phyloP scores from a whole-genome alignment of 257 asterid genomes.

The Solanum sejunctum region DNA sequence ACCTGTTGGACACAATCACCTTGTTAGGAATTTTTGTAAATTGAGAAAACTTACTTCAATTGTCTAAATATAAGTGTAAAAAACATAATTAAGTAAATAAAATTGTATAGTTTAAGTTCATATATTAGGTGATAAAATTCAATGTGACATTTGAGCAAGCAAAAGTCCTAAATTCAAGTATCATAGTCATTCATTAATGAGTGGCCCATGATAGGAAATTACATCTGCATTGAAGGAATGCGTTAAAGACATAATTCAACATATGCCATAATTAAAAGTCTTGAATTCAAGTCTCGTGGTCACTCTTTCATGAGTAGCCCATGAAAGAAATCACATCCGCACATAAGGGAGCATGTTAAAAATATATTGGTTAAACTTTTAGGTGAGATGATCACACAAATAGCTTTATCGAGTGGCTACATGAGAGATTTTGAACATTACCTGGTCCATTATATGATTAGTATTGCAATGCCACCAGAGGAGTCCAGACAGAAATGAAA shows the following conservation, averaged over 20 bases:
- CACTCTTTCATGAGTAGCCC: too few relatives aligned
- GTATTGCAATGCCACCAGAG: constrained; percentile 88
- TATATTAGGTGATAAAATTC: not conserved
- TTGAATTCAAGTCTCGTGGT: not conserved
- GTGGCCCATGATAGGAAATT: not conserved
- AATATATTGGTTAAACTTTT: not conserved
- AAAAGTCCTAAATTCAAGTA: not conserved
- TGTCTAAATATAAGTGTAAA: not conserved
- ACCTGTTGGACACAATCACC: constrained; percentile 27
- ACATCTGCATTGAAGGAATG: not conserved
- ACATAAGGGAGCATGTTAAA: not conserved
- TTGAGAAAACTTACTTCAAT: not conserved
- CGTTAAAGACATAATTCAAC: not conserved
- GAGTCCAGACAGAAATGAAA: constrained; percentile 63
- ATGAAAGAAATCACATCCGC: not conserved
- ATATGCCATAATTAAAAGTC: too few relatives aligned
- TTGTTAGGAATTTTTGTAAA: not conserved
- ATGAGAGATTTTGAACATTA: not conserved
- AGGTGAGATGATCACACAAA: not conserved
- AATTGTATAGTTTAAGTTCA: not conserved
- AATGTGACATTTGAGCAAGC: not conserved
- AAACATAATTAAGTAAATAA: not conserved
- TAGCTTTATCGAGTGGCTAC: not conserved
- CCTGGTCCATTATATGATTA: constrained; percentile 86
- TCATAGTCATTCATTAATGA: not conserved